Evolutionary conservation across 2,329 filamentous ascomycete species (phyloP).

Genomic region (Xylaria sp.): DNA sequence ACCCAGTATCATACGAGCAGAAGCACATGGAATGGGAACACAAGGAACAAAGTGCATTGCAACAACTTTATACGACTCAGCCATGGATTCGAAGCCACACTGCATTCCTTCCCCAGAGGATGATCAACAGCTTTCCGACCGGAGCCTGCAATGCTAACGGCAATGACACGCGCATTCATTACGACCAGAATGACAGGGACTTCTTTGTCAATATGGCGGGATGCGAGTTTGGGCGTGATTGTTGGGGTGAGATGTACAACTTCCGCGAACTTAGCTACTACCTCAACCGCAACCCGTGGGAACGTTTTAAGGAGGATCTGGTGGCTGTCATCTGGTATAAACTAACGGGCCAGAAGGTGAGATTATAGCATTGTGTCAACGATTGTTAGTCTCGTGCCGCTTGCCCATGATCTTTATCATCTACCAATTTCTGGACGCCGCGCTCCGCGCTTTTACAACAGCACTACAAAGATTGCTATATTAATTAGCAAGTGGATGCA

Average conservation of each 20-base stretch:
- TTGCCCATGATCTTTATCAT: not conserved
- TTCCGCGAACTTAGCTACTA: slow-evolving; percentile 91
- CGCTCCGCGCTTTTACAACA: not conserved
- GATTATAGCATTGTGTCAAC: slow-evolving; percentile 48
- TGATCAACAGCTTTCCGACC: slow-evolving; percentile 91
- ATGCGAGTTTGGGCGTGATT: slow-evolving; percentile 95
- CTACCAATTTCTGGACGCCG: not conserved
- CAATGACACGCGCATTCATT: slow-evolving; percentile 81
- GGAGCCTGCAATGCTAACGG: slow-evolving; percentile 84
- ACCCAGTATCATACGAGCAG: slow-evolving; percentile 95
- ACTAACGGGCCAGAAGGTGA: slow-evolving; percentile 65
- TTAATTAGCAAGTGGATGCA: not conserved
- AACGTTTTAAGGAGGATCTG: slow-evolving; percentile 72
- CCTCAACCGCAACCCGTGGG: slow-evolving; percentile 84
- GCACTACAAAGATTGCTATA: not conserved
- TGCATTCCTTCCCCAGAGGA: slow-evolving; percentile 87
- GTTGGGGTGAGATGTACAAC: slow-evolving; percentile 97
- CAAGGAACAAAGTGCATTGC: slow-evolving; percentile 95
- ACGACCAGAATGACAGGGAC: slow-evolving; percentile 82
- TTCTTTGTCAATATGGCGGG: slow-evolving; percentile 99
- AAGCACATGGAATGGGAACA: slow-evolving; percentile 99
- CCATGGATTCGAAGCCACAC: slow-evolving; percentile 91
- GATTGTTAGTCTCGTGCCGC: not conserved
- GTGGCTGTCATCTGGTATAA: slow-evolving; percentile 67
- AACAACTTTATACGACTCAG: slow-evolving; percentile 88